Base-by-base conservation (phyloP, 805 yeast genomes). In the Wickerhamomyces strasburgensis region DNA sequence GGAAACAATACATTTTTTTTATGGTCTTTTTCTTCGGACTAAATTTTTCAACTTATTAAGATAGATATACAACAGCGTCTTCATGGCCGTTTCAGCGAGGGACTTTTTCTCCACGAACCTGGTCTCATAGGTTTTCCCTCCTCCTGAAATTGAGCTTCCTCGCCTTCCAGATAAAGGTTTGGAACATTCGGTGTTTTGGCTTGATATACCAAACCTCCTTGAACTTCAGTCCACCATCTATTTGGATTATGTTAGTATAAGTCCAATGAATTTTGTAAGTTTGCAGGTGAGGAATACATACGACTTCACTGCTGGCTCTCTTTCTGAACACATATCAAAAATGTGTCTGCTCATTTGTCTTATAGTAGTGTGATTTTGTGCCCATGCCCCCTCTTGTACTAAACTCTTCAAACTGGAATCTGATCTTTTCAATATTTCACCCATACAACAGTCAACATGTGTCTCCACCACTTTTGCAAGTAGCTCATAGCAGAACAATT, bases 371-470 rank as follows among this genome's bases (percentile, higher is more conserved):
- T 54, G 52, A 41, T 64, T 51, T 28, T 52, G 48, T 7, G 40
- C 32, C 61, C 62, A 56, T 5, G 64, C 37, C 1, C 72, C 71
- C 26, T 46, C 56, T 37, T 65, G 70, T 4, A 65, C 38, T 21
- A 63, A 38, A 1, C 46, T 43, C 36, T 58, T 62, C 24, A 66
- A 46, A 18, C 54, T 54, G 2, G 34, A 43, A 13, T 51, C 46
- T 3, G 40, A 37, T 9, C 57, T 61, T 5, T 35, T 32, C 7
- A 65, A 39, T 39, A 59, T 58, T 1, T 59, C 61, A 14, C 30
- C 43, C 61, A 64, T 58, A 38, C 70, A 65, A 38, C 71, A 65
- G 3, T 48, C 28, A 8, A 37, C 23, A 37, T 67, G 73, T 5
- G 31, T 39, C 15, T 44, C 42, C 1, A 64, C 39, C 4, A 66